Evolutionary conservation across 257 asterid species (phyloP).

Genomic region (Gynochthodes officinalis): DNA sequence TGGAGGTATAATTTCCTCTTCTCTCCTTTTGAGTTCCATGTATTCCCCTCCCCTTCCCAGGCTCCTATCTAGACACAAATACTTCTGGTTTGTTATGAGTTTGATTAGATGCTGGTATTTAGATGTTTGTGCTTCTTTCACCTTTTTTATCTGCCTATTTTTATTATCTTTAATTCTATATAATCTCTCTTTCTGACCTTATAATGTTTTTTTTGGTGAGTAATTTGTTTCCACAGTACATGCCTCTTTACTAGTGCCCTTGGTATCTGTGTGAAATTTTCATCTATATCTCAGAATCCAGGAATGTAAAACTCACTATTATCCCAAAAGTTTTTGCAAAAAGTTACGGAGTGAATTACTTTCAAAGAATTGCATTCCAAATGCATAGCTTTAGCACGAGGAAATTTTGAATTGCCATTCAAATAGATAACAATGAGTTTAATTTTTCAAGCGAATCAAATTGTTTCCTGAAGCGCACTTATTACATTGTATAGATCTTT

Average conservation of each 20-base stretch:
- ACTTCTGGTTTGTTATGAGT: neutral
- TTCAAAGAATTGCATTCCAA: neutral
- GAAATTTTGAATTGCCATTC: neutral
- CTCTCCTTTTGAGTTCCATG: neutral
- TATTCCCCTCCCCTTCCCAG: neutral
- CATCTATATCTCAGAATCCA: neutral
- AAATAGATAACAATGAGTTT: neutral
- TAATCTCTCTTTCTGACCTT: neutral
- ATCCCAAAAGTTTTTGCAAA: neutral
- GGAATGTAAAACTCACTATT: no score
- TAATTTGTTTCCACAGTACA: no score
- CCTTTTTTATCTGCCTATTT: neutral
- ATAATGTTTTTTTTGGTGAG: neutral
- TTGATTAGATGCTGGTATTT: neutral
- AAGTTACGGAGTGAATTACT: neutral
- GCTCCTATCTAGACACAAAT: neutral
- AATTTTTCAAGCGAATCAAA: neutral
- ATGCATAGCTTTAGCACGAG: neutral
- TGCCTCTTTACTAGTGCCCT: no score
- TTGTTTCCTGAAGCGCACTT: conserved; percentile 5
- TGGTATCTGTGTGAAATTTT: neutral
- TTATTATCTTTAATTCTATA: neutral
- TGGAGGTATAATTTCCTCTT: conserved; percentile 46
- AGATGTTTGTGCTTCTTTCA: neutral
- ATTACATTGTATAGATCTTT: conserved; percentile 5